These are phyloP conservation scores for Anaeramoeba ignava DNA, from an alignment of 78 protist genomes.

Conservation along the genomic window DNA sequence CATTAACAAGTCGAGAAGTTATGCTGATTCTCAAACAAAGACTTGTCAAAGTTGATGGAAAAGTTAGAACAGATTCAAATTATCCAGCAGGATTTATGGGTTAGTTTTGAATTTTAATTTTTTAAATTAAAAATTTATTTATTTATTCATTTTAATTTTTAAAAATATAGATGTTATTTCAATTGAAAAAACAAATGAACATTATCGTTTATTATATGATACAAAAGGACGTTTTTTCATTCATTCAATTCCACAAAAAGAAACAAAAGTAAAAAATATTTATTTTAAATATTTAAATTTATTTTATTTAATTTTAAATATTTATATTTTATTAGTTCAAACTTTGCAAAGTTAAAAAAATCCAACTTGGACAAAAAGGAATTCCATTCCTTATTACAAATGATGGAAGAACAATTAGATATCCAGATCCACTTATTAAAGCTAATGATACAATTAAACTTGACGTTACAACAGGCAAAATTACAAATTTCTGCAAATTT, in stretches of 20 bases:
- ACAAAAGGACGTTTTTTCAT: conserved; percentile 93
- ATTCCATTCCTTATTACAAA: conserved; percentile 90
- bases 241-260: conserved; percentile 76
- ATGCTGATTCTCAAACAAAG: too few relatives aligned
- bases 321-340: conserved; percentile 42
- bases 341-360: conserved; percentile 66
- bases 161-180: conserved; percentile 76
- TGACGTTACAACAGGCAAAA: conserved; percentile 58
- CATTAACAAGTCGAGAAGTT: too few relatives aligned
- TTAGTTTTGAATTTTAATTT: too few relatives aligned
- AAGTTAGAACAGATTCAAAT: too few relatives aligned
- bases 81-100: too few relatives aligned
- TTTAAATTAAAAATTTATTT: too few relatives aligned
- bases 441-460: conserved; percentile 81
- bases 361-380: conserved; percentile 49
- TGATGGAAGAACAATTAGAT: conserved; percentile 98
- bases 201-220: conserved; percentile 96
- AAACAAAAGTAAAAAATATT: conserved; percentile 54
- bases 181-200: conserved; percentile 84
- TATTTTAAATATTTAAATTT: background rate
- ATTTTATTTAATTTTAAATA: background rate
- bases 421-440: conserved; percentile 68
- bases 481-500: conserved; percentile 37
- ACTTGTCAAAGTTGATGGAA: too few relatives aligned
- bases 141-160: too few relatives aligned